A percentile compares a stretch with the other conserved stretches of the same genome.
Conservation (phyloP, 2,329 filamentous ascomycete genomes). For the Alternaria tenuissima region DNA sequence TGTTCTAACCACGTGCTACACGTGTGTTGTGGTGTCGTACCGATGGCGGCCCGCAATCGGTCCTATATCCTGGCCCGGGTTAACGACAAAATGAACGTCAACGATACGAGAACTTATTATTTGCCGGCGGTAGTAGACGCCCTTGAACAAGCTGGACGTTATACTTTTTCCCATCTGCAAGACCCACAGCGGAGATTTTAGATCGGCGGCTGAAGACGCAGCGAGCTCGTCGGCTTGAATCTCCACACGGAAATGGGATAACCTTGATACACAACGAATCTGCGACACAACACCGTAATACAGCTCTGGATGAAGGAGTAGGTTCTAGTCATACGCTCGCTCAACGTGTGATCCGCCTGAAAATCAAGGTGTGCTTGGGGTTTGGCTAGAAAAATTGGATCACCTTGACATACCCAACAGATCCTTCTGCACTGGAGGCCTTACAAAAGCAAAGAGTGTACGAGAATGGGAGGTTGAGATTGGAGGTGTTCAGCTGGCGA, state of each 20-base stretch:
- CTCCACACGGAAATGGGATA: too few relatives aligned
- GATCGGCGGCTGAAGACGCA: neutral
- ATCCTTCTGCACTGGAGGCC: neutral
- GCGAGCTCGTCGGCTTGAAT: neutral
- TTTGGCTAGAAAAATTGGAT: neutral
- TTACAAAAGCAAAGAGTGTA: neutral
- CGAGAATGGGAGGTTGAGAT: neutral
- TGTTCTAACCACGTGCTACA: neutral
- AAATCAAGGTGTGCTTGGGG: neutral
- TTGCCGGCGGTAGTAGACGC: neutral
- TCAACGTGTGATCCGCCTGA: neutral
- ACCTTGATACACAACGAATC: too few relatives aligned
- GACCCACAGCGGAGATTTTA: neutral
- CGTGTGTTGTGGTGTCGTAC: neutral
- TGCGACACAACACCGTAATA: too few relatives aligned
- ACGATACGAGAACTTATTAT: neutral
- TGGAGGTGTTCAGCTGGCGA: neutral
- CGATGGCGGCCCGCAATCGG: constrained; percentile 1
- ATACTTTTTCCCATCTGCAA: neutral
- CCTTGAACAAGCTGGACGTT: neutral
- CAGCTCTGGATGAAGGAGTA: neutral
- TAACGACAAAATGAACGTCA: neutral
- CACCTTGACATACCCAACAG: neutral
- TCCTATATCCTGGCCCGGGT: neutral
- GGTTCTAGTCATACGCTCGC: neutral